Evolutionary conservation across 2,329 filamentous ascomycete species (phyloP).

Genomic region (Xylaria sp.): DNA sequence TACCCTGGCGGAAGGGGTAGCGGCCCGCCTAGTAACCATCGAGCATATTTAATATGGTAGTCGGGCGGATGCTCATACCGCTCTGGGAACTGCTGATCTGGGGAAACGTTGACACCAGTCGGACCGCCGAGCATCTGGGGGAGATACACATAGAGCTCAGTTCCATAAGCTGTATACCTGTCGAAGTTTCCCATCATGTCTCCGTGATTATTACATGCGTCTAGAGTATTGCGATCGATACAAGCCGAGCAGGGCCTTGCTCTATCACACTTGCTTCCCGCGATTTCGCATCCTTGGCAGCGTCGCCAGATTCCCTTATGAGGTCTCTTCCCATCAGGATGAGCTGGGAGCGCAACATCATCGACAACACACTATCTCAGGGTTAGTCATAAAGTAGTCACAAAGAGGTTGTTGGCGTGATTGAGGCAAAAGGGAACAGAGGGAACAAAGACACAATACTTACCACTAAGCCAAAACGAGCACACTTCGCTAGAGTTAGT

Average conservation of each 20-base stretch:
- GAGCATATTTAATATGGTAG: constrained; percentile 12
- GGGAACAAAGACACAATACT: not conserved
- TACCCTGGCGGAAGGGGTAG: constrained; percentile 14
- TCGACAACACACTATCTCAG: constrained; percentile 19
- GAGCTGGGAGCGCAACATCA: constrained; percentile 8
- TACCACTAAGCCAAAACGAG: not conserved
- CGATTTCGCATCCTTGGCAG: not conserved
- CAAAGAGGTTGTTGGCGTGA: no score
- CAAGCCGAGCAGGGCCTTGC: not conserved
- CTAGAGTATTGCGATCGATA: not conserved
- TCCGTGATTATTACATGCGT: not conserved
- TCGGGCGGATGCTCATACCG: not conserved
- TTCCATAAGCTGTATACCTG: not conserved
- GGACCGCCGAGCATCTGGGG: not conserved
- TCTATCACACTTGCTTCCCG: constrained; percentile 16
- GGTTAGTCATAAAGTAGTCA: not conserved
- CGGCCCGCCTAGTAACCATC: constrained; percentile 6
- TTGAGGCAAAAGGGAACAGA: not conserved
- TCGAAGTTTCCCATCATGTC: not conserved
- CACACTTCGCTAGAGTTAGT: not conserved
- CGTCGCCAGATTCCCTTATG: no score
- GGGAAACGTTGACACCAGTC: not conserved
- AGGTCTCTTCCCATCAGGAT: not conserved
- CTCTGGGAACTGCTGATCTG: not conserved
- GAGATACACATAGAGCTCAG: constrained; percentile 22